Evolutionary conservation across 371 early-diverging fungal species (phyloP), one percentile per base, ranked within the genome.

Genomic region (Mucor mucedo): DNA sequence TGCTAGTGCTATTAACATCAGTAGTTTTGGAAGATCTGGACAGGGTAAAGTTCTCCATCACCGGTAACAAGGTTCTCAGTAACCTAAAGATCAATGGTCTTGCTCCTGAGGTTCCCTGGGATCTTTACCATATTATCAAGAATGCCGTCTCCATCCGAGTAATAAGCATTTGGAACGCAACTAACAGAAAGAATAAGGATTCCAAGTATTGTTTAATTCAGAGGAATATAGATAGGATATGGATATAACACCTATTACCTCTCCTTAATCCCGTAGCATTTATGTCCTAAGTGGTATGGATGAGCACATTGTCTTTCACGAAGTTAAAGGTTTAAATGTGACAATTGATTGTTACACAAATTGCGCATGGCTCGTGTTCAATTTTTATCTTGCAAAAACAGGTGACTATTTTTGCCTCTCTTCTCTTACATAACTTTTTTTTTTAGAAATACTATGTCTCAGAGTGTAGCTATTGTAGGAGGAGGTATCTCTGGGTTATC

Each of bases 131-230:
- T 82, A 85, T 99, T 66, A 97, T 99, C 89, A 98, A 98, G 91
- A 99, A 98, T 93, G 98, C 99, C 60, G 97, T 98, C 75, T 86
- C 95, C 71, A 93, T 99, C 83, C 96, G 96, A n/a, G n/a, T 21
- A 1, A 21, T 85, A 98, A 96, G 90, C 99, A 99, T 85, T 78
- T 99, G 76, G 98, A 98, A 89, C 93, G 93, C 21, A 21, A 21
- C 21, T 72, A 92, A 96, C 93, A 94, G 97, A 86, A 99, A 99
- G 90, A 99, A 99, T 86, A 88, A 86, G 74, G 98, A 97, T 85
- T 89, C 96, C 84, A 99, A 99, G 93, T 99, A 97, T 93, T 95
- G 99, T 76, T 90, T 99, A 70, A 98, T 98, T 91, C 87, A 21
- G 21, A 21, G 21, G 21, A 21, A 21, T 21, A 21, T 21, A 21